These are phyloP conservation scores for Dentipellis sp. DNA, from an alignment of 768 basidiomycete species.

Conservation along the genomic window DNA sequence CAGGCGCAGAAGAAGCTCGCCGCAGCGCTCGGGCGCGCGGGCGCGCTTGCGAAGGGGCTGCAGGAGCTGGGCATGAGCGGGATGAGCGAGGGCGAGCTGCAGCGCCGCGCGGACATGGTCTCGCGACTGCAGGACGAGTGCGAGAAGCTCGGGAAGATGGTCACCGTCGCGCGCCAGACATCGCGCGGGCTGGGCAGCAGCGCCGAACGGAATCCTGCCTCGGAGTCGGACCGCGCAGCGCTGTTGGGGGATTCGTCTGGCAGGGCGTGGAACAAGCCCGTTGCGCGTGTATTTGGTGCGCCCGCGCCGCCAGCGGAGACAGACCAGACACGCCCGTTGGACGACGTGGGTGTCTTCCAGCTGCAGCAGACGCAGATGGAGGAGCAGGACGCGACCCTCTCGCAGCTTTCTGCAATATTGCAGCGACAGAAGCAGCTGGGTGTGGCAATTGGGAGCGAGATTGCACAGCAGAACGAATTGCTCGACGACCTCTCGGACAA, in stretches of 20 bases:
- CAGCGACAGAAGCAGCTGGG: slow-evolving; percentile 82
- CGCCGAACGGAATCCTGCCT: slow-evolving; percentile 30
- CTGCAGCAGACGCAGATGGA: slow-evolving; percentile 76
- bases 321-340: slow-evolving; percentile 77
- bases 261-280: slow-evolving; percentile 24
- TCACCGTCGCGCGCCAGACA: slow-evolving; percentile 60
- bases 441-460: slow-evolving; percentile 75
- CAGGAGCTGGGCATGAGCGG: slow-evolving; percentile 55
- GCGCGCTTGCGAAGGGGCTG: slow-evolving; percentile 60
- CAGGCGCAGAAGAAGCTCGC: slow-evolving; percentile 82
- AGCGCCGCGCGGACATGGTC: slow-evolving; percentile 83
- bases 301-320: slow-evolving; percentile 61
- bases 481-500: slow-evolving; percentile 71
- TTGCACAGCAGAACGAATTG: slow-evolving; percentile 77
- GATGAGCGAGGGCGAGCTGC: slow-evolving; percentile 87
- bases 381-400: slow-evolving; percentile 77
- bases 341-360: slow-evolving; percentile 70
- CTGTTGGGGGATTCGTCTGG: slow-evolving; percentile 29
- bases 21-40: slow-evolving; percentile 64
- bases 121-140: slow-evolving; percentile 84
- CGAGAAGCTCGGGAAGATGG: slow-evolving; percentile 80
- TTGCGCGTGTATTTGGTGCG: slow-evolving; percentile 75
- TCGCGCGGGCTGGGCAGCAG: slow-evolving; percentile 29
- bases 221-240: slow-evolving; percentile 55
- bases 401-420: slow-evolving; percentile 72